These are phyloP conservation scores for Otatea glauca DNA, from an alignment of 176 grass and related monocot species.

Conservation along the genomic window DNA sequence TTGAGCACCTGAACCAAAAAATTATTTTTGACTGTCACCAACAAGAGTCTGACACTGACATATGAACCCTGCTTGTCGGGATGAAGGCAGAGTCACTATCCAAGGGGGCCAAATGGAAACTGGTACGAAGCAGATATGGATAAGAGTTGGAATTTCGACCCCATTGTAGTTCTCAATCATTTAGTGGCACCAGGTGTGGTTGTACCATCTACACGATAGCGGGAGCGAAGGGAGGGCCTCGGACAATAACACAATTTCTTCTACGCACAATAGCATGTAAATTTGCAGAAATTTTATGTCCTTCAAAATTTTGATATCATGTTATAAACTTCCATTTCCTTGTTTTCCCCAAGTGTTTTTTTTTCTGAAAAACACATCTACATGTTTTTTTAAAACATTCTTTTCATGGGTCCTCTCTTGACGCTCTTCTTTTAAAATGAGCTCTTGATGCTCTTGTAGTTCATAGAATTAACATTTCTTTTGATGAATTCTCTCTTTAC, in stretches of 20 bases:
- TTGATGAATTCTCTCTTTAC: neutral
- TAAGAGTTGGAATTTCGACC: neutral
- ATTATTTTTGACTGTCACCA: neutral
- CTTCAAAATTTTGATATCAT: neutral
- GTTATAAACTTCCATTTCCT: neutral
- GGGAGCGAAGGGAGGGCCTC: neutral
- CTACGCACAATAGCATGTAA: no score
- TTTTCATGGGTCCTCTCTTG: neutral
- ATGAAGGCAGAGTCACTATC: neutral
- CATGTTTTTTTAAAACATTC: neutral
- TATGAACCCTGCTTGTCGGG: slow-evolving; percentile 11
- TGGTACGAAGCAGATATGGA: no score
- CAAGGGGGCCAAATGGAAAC: no score
- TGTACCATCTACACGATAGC: neutral
- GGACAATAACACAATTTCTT: no score
- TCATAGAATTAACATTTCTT: neutral
- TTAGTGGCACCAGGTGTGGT: neutral
- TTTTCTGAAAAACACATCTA: neutral
- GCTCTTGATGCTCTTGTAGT: neutral
- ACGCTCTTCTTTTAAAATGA: neutral
- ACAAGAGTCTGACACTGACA: neutral
- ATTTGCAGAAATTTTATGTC: neutral
- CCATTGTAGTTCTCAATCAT: neutral
- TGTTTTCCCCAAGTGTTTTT: neutral
- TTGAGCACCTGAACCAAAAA: neutral